phyloP scores from a whole-genome alignment of 2,329 filamentous ascomycete genomes.

The Coleophoma crateriformis region DNA sequence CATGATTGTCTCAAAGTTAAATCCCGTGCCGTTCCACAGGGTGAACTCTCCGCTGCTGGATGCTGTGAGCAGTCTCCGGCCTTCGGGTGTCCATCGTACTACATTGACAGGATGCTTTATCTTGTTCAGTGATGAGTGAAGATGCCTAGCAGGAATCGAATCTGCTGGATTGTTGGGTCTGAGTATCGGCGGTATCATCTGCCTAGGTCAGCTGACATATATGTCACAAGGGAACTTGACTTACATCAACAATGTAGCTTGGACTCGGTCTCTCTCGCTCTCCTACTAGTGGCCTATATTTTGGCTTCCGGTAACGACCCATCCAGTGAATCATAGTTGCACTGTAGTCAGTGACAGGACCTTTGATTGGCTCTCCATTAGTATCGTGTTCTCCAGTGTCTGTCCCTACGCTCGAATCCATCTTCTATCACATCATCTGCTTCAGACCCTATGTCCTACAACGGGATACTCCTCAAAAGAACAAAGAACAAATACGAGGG shows the following conservation, averaged over 20 bases:
- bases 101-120: conserved; percentile 97
- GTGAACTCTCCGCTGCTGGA: conserved; percentile 98
- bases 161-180: conserved; percentile 71
- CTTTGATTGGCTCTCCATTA: not conserved
- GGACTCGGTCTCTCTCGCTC: conserved; percentile 80
- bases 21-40: conserved; percentile 96
- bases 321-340: conserved; percentile 89
- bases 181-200: conserved; percentile 85
- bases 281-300: conserved; percentile 65
- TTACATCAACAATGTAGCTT: conserved; percentile 85
- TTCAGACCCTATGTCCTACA: too few relatives aligned
- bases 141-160: conserved; percentile 86
- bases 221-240: conserved; percentile 24
- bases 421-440: too few relatives aligned
- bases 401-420: too few relatives aligned
- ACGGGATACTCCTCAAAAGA: too few relatives aligned
- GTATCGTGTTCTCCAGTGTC: too few relatives aligned
- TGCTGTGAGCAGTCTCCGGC: conserved; percentile 82
- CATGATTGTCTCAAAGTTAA: conserved; percentile 99
- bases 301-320: conserved; percentile 65
- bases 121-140: conserved; percentile 98
- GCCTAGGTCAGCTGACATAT: conserved; percentile 9
- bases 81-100: conserved; percentile 96
- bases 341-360: conserved; percentile 85
- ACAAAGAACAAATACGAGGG: too few relatives aligned